Percentiles rank a stretch among this genome's conserved stretches.
These are phyloP conservation scores for Fusarium redolens DNA, from an alignment of 2,329 filamentous ascomycete genomes.

Conservation along the genomic window DNA sequence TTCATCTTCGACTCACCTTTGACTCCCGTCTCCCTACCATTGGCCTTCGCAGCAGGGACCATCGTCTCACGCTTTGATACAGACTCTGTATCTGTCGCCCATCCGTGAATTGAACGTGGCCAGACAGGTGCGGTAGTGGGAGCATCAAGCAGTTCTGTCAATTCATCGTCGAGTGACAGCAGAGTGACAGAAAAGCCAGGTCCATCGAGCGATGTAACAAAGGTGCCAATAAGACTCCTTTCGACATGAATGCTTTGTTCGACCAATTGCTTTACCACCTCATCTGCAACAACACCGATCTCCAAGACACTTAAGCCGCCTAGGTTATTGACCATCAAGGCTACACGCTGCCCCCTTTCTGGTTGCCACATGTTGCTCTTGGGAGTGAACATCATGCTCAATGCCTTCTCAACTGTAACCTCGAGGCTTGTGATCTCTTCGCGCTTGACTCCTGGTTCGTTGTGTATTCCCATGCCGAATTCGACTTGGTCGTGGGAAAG, in stretches of 20 bases:
- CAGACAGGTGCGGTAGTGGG: constrained; percentile 41
- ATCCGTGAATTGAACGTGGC: constrained; percentile 39
- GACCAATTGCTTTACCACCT: constrained; percentile 34
- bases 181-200: constrained; percentile 41
- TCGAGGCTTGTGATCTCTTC: constrained; percentile 29
- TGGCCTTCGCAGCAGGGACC: constrained; percentile 4
- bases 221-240: constrained; percentile 38
- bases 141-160: constrained; percentile 34
- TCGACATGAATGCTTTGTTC: constrained; percentile 18
- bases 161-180: constrained; percentile 35
- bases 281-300: constrained; percentile 40
- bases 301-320: constrained; percentile 41
- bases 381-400: constrained; percentile 39
- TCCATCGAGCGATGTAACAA: constrained; percentile 41
- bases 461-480: constrained; percentile 45
- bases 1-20: constrained; percentile 12
- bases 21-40: constrained; percentile 31
- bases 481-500: constrained; percentile 38
- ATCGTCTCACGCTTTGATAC: constrained; percentile 24
- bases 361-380: constrained; percentile 42
- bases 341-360: constrained; percentile 20
- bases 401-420: constrained; percentile 29
- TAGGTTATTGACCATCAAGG: constrained; percentile 42
- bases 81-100: constrained; percentile 28
- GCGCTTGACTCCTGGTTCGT: constrained; percentile 43